These are phyloP conservation scores for Actinomortierella ambigua DNA, from an alignment of 371 early-diverging fungal genomes.

Conservation along the genomic window DNA sequence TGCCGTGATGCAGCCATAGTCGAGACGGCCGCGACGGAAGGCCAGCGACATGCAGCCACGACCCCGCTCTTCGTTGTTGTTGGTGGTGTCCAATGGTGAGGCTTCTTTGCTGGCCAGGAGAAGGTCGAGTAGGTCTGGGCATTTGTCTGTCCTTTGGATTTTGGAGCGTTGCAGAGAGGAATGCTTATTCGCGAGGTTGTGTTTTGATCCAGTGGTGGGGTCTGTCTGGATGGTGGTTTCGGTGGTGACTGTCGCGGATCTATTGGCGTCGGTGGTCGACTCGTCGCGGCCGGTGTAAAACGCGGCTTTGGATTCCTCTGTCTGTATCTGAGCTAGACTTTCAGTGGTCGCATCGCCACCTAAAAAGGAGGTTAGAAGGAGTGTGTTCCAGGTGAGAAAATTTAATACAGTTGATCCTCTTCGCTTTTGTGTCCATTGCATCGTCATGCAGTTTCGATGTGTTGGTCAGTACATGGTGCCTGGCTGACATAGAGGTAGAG, in stretches of 20 bases:
- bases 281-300: constrained; percentile 12
- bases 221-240: constrained; percentile 7
- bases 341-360: constrained; percentile 83
- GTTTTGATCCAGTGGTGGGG: background rate
- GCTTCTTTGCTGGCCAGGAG: background rate
- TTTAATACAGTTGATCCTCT: constrained; percentile 3
- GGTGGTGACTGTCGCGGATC: constrained; percentile 1
- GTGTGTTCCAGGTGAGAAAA: background rate
- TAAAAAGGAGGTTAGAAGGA: constrained; percentile 23
- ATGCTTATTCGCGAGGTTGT: too few species aligned
- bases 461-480: constrained; percentile 78
- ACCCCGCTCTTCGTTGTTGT: too few species aligned
- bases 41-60: too few species aligned
- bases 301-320: constrained; percentile 49
- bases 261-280: background rate
- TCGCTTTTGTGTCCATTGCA: too few species aligned
- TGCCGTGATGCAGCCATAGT: constrained; percentile 57
- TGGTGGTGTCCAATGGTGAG: background rate
- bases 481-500: constrained; percentile 83
- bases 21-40: constrained; percentile 62
- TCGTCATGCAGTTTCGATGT: too few species aligned
- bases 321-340: constrained; percentile 58
- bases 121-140: too few species aligned
- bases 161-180: too few species aligned
- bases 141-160: too few species aligned